Evolutionary conservation across 2,329 filamentous ascomycete genomes (phyloP).

Genomic region (Clarireedia monteithiana): DNA sequence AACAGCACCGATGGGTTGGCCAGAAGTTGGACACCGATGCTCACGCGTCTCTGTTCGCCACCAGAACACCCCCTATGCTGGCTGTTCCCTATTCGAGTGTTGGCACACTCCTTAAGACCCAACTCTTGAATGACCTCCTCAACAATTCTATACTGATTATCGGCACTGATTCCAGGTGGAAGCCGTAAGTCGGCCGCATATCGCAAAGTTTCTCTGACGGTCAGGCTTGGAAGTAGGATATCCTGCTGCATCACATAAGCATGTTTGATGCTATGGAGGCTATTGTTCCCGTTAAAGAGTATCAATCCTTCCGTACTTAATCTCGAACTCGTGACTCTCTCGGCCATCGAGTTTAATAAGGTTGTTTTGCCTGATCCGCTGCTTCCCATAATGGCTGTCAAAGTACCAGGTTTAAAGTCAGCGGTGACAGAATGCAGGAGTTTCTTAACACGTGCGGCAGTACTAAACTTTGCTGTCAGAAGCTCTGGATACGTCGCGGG

Average conservation of each 20-base stretch:
- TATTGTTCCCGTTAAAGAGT: background rate
- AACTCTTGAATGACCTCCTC: background rate
- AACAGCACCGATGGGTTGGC: conserved; percentile 68
- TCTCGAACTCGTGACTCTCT: background rate
- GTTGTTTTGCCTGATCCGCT: background rate
- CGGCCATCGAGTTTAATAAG: background rate
- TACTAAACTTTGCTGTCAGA: no score
- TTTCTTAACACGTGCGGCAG: background rate
- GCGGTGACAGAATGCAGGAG: background rate
- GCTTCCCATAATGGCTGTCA: background rate
- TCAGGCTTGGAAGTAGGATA: conserved; percentile 59
- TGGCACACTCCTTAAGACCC: background rate
- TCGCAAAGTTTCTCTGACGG: conserved; percentile 62
- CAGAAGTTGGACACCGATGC: conserved; percentile 65
- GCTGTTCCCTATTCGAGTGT: background rate
- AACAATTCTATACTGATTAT: conserved; percentile 29
- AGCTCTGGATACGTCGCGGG: no score
- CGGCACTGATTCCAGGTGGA: conserved; percentile 44
- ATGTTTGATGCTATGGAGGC: conserved; percentile 36
- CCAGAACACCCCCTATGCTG: conserved; percentile 56
- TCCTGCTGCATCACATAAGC: conserved; percentile 69
- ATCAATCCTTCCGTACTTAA: background rate
- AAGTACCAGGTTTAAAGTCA: background rate
- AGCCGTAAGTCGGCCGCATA: conserved; percentile 64
- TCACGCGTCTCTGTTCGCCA: conserved; percentile 65